Base-by-base conservation (phyloP, 345 rosid genomes). In the Sisymbrium altissimum region DNA sequence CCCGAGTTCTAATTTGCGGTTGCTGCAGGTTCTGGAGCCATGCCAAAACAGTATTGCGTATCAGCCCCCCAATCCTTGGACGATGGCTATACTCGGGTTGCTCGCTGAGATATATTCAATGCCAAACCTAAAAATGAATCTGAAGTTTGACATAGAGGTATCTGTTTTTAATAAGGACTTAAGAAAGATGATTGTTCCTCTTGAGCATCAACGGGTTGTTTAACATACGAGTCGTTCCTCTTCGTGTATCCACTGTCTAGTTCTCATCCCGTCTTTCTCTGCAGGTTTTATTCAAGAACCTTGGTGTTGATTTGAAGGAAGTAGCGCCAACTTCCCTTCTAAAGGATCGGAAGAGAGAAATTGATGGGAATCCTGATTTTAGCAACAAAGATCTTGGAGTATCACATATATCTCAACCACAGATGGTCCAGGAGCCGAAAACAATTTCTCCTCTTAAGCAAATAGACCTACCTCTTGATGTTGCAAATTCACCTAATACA, bases 1-100 rank as follows among this genome's bases (percentile, higher is more conserved):
- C 41, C 17, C 55, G 64, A 38, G 53, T 35, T 53, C 64, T 64
- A 53, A 33, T 25, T 13, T 71, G 54, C 46, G 70, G 63, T 27
- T 6, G 21, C 40, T 83, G 78, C 78, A 95, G 99, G 73, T 89
- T 80, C 84, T 95, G 80, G 99, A 95, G 81, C 96, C 99, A 13
- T 95, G 97, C 78, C 96, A 83, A 78, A 95, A 83, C 75, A 95
- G 99, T 84, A 85, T 83, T 66, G 99, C 99, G 7, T 95, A 95
- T 83, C 93, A 83, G 68, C 99, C 99, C 55, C 99, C 99, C 40
- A 95, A 95, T 81, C 99, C 99, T 11, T 95, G 99, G 99, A 95
- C 99, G 12, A 91, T 92, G 96, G 97, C 89, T 29, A 95, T 95
- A 75, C 97, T 95, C 61, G 92, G 97, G 64, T 81, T 95, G 69